Base-by-base conservation (phyloP, 1,139 yeast genomes). In the Taiozyma sp. region DNA sequence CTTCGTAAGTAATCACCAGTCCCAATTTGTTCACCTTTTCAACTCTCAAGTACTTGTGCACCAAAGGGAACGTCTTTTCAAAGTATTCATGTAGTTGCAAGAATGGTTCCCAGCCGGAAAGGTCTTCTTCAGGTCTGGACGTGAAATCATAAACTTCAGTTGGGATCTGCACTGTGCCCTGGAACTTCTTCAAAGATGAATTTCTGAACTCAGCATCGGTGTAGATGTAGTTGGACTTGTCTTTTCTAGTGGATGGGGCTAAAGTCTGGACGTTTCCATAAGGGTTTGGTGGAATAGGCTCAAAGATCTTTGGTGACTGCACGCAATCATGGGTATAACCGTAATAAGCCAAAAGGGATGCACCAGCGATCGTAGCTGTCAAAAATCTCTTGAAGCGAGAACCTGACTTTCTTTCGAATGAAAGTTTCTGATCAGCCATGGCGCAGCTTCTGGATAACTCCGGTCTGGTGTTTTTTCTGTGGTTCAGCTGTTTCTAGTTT, bases 21-120 rank as follows among this genome's bases (percentile, higher is more conserved):
- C 90, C 93, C 56, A 81, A 77, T 39, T 80, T 75, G 62, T 88
- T 87, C 48, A 87, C 81, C 39, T 70, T 73, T 46, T 81, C 82
- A 34, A 82, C 70, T 48, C 72, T 70, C 51, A 83, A 66, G 24
- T 73, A 61, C 42, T 69, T 56, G 61, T 80, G 78, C 16, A 85
- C 77, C 44, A 70, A 56, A 1, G 95, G 93, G 69, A 83, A 88
- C 0, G 85, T 72, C 28, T 68, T 54, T 49, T 73, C 70, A 55
- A 88, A 71, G 61, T 76, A 85, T 13, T 68, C 59, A 55, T 83
- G 88, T 57, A 87, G 78, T 11, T 70, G 64, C 41, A 63, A 62
- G 58, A 84, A 83, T 45, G 67, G 59, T 22, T 67, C 65, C 69
- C 69, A 76, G 50, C 66, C 65, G 4, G 61, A 56, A 11, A 72